A percentile compares a stretch with the other conserved stretches of the same genome.
Evolutionary conservation across 345 rosid genomes (phyloP).

Genomic region (Murraya paniculata): DNA sequence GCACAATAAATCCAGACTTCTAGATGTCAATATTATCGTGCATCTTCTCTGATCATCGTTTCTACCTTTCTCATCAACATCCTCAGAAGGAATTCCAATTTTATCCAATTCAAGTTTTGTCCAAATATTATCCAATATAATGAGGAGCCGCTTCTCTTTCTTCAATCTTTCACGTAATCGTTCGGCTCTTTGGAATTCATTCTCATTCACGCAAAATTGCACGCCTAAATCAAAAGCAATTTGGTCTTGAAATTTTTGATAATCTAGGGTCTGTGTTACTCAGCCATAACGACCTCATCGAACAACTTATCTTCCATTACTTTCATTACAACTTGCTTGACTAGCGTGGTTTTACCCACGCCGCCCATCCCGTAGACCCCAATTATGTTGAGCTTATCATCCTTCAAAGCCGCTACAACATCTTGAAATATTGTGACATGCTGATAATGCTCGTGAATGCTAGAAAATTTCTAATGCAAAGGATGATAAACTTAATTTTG

Average conservation of each 20-base stretch:
- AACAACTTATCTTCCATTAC: neutral
- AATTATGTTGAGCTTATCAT: neutral
- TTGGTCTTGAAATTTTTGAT: neutral
- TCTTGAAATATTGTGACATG: neutral
- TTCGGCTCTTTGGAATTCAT: neutral
- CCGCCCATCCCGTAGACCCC: conserved; percentile 19
- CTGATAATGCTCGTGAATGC: too few relatives aligned
- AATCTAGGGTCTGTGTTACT: neutral
- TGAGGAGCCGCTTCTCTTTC: neutral
- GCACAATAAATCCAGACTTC: neutral
- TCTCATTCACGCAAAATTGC: neutral
- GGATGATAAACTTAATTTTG: too few relatives aligned
- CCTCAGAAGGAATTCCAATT: neutral
- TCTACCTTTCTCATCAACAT: neutral
- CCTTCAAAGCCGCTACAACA: neutral
- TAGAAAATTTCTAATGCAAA: too few relatives aligned
- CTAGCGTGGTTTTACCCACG: conserved; percentile 23
- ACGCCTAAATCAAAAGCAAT: neutral
- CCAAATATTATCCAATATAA: conserved; percentile 9
- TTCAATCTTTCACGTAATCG: neutral
- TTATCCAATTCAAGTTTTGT: neutral
- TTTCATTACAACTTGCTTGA: neutral
- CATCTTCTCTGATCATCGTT: neutral
- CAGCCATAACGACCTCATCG: neutral
- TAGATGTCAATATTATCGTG: conserved; percentile 32